Conservation (phyloP, 306 rosid genomes). For the Delonix regia region DNA sequence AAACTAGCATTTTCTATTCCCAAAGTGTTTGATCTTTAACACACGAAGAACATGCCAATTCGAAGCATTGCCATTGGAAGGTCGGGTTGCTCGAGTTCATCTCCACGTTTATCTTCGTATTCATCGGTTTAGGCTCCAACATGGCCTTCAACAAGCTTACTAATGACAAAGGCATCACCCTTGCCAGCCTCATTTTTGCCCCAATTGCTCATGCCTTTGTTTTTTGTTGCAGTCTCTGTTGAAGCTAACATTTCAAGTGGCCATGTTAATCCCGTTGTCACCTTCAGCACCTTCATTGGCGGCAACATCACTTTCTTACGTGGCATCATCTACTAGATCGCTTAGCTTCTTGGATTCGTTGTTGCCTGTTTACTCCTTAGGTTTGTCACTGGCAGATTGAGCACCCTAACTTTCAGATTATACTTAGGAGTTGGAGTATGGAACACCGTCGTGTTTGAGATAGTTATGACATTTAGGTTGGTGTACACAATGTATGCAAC, state of each 20-base stretch:
- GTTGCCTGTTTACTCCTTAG: constrained; percentile 67
- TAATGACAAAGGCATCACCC: constrained; percentile 47
- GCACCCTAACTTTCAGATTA: constrained; percentile 56
- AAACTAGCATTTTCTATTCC: neutral
- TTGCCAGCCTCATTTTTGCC: constrained; percentile 70
- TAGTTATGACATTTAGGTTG: constrained; percentile 85
- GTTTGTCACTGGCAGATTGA: constrained; percentile 58
- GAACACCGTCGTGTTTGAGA: constrained; percentile 77
- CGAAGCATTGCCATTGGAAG: constrained; percentile 68
- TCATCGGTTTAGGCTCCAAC: constrained; percentile 86
- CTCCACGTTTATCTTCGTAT: constrained; percentile 87
- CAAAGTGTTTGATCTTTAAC: neutral
- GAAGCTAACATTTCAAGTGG: constrained; percentile 90
- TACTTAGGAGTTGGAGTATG: constrained; percentile 70
- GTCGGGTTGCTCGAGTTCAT: constrained; percentile 82
- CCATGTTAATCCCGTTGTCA: constrained; percentile 95
- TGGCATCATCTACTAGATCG: constrained; percentile 76
- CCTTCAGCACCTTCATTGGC: constrained; percentile 84
- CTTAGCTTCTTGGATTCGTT: constrained; percentile 81
- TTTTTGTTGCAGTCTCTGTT: constrained; percentile 75
- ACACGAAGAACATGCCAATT: constrained; percentile 61
- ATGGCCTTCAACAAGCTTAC: constrained; percentile 87
- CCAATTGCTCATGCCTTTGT: constrained; percentile 78
- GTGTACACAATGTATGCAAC: constrained; percentile 96
- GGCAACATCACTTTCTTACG: constrained; percentile 83